Evolutionary conservation across 2,329 filamentous ascomycete genomes (phyloP).

Genomic region (Dactylellina drechsleri): DNA sequence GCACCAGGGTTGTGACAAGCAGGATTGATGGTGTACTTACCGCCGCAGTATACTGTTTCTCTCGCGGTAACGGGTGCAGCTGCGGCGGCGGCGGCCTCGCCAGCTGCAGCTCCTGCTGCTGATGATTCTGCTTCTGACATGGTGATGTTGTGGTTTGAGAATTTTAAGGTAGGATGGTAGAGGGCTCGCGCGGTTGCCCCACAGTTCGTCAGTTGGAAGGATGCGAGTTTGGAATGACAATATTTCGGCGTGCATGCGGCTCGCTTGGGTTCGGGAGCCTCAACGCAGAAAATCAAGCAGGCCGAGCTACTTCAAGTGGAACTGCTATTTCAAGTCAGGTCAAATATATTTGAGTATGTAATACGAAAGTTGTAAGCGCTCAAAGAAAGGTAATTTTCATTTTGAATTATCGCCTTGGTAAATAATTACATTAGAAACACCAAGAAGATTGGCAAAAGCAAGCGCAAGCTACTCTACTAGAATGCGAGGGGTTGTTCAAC

Average conservation of each 20-base stretch:
- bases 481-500: slow-evolving; percentile 2
- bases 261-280: neutral
- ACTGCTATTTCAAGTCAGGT: too few species aligned
- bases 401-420: slow-evolving; percentile 9
- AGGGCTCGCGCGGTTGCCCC: slow-evolving; percentile 17
- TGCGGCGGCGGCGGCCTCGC: slow-evolving; percentile 14
- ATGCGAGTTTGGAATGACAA: slow-evolving; percentile 7
- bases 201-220: slow-evolving; percentile 18
- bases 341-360: too few species aligned
- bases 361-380: neutral
- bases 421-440: slow-evolving; percentile 37
- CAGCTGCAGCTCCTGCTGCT: slow-evolving; percentile 45
- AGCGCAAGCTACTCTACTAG: slow-evolving; percentile 26
- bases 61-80: slow-evolving; percentile 12
- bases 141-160: neutral
- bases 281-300: too few species aligned
- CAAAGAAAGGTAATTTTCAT: slow-evolving; percentile 5
- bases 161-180: slow-evolving; percentile 17
- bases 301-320: too few species aligned
- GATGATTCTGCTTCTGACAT: slow-evolving; percentile 49
- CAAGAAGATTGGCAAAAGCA: slow-evolving; percentile 2
- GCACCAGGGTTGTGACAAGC: neutral
- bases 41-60: slow-evolving; percentile 42
- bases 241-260: neutral
- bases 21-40: slow-evolving; percentile 15